These are phyloP conservation scores for Populus simonii DNA, from an alignment of 345 rosid species.

Conservation along the genomic window DNA sequence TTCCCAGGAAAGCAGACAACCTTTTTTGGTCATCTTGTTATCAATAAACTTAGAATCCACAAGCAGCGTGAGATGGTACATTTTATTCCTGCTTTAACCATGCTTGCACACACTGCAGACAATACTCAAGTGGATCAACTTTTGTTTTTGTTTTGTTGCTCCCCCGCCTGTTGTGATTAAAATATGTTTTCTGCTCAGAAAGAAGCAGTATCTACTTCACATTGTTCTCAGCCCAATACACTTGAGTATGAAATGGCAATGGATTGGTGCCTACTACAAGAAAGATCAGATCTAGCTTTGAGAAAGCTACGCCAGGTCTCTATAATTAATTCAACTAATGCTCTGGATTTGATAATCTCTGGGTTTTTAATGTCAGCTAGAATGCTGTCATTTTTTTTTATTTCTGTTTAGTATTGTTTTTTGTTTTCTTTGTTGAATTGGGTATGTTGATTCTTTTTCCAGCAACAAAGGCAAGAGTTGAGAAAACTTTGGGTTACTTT, in stretches of 20 bases:
- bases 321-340: background rate
- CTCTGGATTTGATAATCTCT: background rate
- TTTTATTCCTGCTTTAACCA: slow-evolving; percentile 1
- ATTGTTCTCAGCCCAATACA: slow-evolving; percentile 82
- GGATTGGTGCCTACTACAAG: slow-evolving; percentile 70
- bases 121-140: background rate
- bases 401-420: slow-evolving; percentile 8
- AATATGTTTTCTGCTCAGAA: slow-evolving; percentile 35
- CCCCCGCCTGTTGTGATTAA: background rate
- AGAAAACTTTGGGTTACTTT: slow-evolving; percentile 35
- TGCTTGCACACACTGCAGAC: background rate
- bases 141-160: background rate
- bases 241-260: slow-evolving; percentile 83
- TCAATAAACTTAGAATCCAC: slow-evolving; percentile 40
- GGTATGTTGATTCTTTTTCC: slow-evolving; percentile 11
- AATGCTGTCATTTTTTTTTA: slow-evolving; percentile 1
- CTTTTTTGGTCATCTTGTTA: slow-evolving; percentile 63
- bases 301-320: slow-evolving; percentile 44
- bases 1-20: slow-evolving; percentile 45
- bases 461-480: slow-evolving; percentile 61
- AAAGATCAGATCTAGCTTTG: slow-evolving; percentile 40
- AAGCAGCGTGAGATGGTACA: slow-evolving; percentile 57
- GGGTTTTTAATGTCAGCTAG: background rate
- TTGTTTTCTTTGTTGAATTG: background rate
- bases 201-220: slow-evolving; percentile 81